Conservation (phyloP, 208 protist species). For the Porcisia deanei region DNA sequence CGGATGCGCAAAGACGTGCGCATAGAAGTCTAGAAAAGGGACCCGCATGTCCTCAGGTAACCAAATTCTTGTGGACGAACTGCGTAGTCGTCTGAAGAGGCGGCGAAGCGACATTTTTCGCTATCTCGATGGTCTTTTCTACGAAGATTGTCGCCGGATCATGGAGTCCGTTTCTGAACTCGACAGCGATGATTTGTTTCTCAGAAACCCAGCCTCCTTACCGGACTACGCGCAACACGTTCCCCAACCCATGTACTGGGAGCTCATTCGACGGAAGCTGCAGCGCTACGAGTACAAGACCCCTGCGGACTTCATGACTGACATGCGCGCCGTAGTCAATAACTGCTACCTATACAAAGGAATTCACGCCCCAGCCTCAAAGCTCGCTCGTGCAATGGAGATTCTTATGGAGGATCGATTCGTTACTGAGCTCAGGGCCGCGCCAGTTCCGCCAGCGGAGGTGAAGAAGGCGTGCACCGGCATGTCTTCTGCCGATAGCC, state of each 20-base stretch:
- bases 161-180: slow-evolving; percentile 34
- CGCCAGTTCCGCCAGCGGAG: slow-evolving; percentile 43
- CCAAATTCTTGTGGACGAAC: slow-evolving; percentile 11
- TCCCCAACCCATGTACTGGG: slow-evolving; percentile 65
- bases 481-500: slow-evolving; percentile 23
- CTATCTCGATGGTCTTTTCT: slow-evolving; percentile 69
- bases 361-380: slow-evolving; percentile 39
- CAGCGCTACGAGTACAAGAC: slow-evolving; percentile 60
- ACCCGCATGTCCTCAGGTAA: slow-evolving; percentile 12
- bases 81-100: slow-evolving; percentile 53
- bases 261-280: slow-evolving; percentile 61
- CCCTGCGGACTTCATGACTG: slow-evolving; percentile 63
- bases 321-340: slow-evolving; percentile 81
- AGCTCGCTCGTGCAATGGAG: slow-evolving; percentile 58
- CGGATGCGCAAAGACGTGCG: neutral
- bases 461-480: slow-evolving; percentile 36
- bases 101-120: slow-evolving; percentile 50
- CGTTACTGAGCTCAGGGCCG: slow-evolving; percentile 57
- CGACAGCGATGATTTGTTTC: slow-evolving; percentile 51
- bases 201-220: slow-evolving; percentile 47
- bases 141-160: slow-evolving; percentile 51
- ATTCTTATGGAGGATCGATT: slow-evolving; percentile 84
- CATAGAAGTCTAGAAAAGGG: neutral
- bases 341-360: slow-evolving; percentile 87
- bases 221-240: slow-evolving; percentile 57